phyloP scores from a whole-genome alignment of 2,329 filamentous ascomycete genomes.

The Alternaria sp. region DNA sequence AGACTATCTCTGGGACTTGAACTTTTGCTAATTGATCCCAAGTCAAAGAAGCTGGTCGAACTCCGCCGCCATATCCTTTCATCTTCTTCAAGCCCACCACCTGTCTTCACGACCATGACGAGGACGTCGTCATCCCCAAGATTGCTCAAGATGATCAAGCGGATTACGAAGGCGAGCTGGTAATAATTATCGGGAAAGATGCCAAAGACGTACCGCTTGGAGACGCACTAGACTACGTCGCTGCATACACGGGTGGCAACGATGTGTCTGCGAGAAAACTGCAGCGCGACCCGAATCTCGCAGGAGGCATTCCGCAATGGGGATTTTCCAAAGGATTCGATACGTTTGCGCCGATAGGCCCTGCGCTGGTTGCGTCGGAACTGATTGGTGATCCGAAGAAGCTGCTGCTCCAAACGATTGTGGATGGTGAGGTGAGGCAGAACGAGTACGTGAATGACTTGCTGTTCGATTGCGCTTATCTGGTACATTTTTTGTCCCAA shows the following conservation, averaged over 20 bases:
- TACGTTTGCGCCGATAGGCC: slow-evolving; percentile 60
- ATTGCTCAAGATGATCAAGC: not conserved
- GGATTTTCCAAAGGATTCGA: slow-evolving; percentile 57
- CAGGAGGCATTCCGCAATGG: slow-evolving; percentile 6
- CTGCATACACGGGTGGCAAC: slow-evolving; percentile 62
- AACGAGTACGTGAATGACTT: not conserved
- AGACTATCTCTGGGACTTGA: not conserved
- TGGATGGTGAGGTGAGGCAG: not conserved
- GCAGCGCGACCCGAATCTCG: slow-evolving; percentile 17
- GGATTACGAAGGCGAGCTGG: slow-evolving; percentile 24
- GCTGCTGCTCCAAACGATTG: not conserved
- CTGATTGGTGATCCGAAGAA: not conserved
- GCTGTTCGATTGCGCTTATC: not conserved
- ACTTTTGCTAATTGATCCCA: not conserved
- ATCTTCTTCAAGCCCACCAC: slow-evolving; percentile 5
- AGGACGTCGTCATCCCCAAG: slow-evolving; percentile 3
- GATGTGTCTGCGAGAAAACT: slow-evolving; percentile 61
- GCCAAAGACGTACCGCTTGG: slow-evolving; percentile 57
- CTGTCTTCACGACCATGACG: not conserved
- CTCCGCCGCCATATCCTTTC: not conserved
- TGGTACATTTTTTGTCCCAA: slow-evolving; percentile 25
- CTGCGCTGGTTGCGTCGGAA: not conserved
- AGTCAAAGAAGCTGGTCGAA: not conserved
- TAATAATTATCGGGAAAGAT: slow-evolving; percentile 58
- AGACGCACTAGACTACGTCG: slow-evolving; percentile 57